Base-by-base conservation (phyloP, 1,284 basidiomycete genomes). In the Irpex sp. region DNA sequence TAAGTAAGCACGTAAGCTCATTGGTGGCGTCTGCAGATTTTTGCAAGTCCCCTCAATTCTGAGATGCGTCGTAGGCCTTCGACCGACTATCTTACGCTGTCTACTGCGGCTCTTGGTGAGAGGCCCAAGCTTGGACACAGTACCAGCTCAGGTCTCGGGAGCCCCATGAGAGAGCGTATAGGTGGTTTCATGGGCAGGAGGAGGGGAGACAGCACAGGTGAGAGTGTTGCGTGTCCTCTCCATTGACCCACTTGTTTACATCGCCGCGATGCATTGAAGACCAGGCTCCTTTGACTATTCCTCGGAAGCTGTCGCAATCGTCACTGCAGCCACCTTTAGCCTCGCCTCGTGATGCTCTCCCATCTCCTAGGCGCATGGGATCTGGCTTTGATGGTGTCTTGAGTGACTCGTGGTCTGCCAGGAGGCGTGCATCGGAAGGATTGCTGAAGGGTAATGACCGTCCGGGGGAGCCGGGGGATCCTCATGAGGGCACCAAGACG, bases 51-150 rank as follows among this genome's bases (percentile, higher is more conserved):
- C 68, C 80, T 92, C 68, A 92, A 92, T 77, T 92, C 91, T 65
- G 91, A 92, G 70, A 80, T 90, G 71, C 90, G 91, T 75, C 86
- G 90, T 68, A 89, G 91, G 67, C 91, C 91, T 77, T 90, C 91
- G 57, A 84, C 81, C 17, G 90, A 92, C 76, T 81, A 84, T 68
- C 78, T 88, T 66, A 85, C 85, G 15, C 75, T 87, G 62, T 78
- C 80, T 60, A 84, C 83, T 0, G 75, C 82, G 34, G 75, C 77
- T 34, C 71, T 77, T 19, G 78, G 80, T 38, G 89, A 91, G 57
- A 80, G 89, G 67, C 80, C 85, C 31, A 84, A 89, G 69, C 70
- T 83, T 58, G 78, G 75, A 67, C 83, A 85, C 69, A 76, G 77
- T 67, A 64, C 31, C 44, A 77, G 72, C 44, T 72, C 82, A 58